Base-by-base conservation (phyloP, 2,329 filamentous ascomycete genomes). In the Pseudocercospora cruenta region DNA sequence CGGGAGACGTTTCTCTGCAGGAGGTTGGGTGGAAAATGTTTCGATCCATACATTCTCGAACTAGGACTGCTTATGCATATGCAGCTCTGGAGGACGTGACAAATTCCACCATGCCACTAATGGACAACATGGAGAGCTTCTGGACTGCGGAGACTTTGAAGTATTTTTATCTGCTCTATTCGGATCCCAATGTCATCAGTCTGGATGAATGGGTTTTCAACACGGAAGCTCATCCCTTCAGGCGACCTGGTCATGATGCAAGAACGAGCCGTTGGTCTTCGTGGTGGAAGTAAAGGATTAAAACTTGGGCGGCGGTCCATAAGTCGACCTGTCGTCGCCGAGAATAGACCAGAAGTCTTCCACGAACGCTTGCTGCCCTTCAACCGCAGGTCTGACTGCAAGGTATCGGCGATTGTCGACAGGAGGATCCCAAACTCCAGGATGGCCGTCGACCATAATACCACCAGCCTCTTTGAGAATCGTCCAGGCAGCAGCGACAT, bases 21-120 rank as follows among this genome's bases (percentile, higher is more conserved):
- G 85, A 90, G 65, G 88, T 88, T 74, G 91, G 90, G 1, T 93
- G 91, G 91, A 81, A 82, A 63, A 93, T 93, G 90, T 93, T 92
- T 75, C 76, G 85, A 62, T 84, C 86, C 8, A 83, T 93, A 36
- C 82, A 87, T 64, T 82, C 82, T 71, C 81, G 86, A 71, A 91
- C 90, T 12, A 82, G 83, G 26, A 88, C 90, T 0, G 79, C 84
- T 4, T 82, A 87, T 68, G 91, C 88, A 5, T 85, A 91, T 71
- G 87, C 88, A 0, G 87, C 87, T 33, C 84, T 93, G 63, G 81
- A 84, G 66, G 90, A 93, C 72, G 88, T 93, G 26, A 90, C 85
- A 12, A 64, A 68, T 26, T n/a, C 78, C 80, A 65, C 78, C 73
- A 14, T 81, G 81, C 4, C 71, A 12, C 77, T 80, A 28, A 72